Base-by-base conservation (phyloP, 2,329 filamentous ascomycete genomes). In the Talaromyces piceae region DNA sequence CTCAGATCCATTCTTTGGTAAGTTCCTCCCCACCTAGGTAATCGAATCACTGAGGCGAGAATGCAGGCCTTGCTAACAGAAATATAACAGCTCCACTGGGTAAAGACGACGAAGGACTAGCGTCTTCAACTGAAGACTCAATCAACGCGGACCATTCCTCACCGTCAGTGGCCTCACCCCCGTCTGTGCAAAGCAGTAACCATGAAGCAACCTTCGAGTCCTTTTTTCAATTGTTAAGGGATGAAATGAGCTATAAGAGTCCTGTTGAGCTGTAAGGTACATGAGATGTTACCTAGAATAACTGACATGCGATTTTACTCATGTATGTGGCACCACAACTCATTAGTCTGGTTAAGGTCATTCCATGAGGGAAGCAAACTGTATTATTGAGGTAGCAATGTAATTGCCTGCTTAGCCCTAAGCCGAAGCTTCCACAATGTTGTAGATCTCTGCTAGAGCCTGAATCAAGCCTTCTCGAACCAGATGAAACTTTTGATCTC, bases 401-500 rank as follows among this genome's bases (percentile, higher is more conserved):
- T n/a, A n/a, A n/a, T n/a, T n/a, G n/a, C n/a, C n/a, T n/a, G n/a
- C n/a, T n/a, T n/a, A n/a, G n/a, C n/a, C n/a, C n/a, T n/a, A n/a
- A n/a, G n/a, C n/a, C n/a, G n/a, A n/a, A n/a, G n/a, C n/a, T n/a
- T n/a, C n/a, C n/a, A n/a, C n/a, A n/a, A n/a, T n/a, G n/a, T n/a
- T n/a, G n/a, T n/a, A n/a, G n/a, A 37, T 37, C 18, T 18, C 5
- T 11, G 7, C 20, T 18, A 37, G 12, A n/a, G 11, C 4, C 7
- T 37, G 4, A 20, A 7, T 9, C 20, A n/a, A 18, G 16, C 20
- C 31, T 16, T 16, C 16, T 46, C 41, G 25, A 50, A 50, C 49
- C 49, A 50, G 16, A 39, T 50, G 41, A 46, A 27, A 11, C 39
- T 41, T 30, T 39, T 41, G 3, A 50, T 23, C 7, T 18, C 20